Percentiles rank a stretch among this genome's conserved stretches.
phyloP scores from a whole-genome alignment of 225 moss, liverwort and hornwort genomes.

The Pleurozium schreberi region DNA sequence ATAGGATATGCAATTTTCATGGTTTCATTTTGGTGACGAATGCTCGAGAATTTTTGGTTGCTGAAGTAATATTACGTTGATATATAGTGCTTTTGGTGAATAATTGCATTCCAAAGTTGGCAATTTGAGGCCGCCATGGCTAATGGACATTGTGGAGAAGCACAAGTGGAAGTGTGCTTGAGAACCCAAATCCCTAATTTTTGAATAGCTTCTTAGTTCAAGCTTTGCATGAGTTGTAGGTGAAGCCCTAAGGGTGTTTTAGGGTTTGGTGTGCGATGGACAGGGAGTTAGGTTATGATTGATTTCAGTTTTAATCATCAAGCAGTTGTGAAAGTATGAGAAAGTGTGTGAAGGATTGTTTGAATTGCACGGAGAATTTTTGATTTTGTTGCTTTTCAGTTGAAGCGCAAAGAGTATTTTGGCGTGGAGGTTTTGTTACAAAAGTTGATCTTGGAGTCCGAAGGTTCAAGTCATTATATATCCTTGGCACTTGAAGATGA shows the following conservation, averaged over 20 bases:
- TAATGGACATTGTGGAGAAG: not conserved
- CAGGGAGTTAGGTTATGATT: not conserved
- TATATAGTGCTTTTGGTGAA: not conserved
- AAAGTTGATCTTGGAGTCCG: not conserved
- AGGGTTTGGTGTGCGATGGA: not conserved
- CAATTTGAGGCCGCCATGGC: not conserved
- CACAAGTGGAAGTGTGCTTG: not conserved
- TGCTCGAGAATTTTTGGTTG: not conserved
- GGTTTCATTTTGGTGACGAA: not conserved
- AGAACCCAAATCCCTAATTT: not conserved
- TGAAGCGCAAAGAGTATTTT: not conserved
- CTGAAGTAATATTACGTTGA: not conserved
- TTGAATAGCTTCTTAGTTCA: not conserved
- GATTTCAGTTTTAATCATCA: not conserved
- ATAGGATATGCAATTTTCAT: not conserved
- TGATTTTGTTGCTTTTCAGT: not conserved
- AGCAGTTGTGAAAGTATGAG: not conserved
- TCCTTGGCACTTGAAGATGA: not conserved
- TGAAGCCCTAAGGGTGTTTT: not conserved
- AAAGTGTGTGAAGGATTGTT: not conserved
- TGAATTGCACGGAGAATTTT: not conserved
- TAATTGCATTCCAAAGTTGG: not conserved
- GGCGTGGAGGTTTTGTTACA: not conserved
- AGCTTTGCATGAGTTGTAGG: not conserved
- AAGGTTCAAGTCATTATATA: not conserved